Base-by-base conservation (phyloP, 257 asterid species). In the Primulina tabacum region DNA sequence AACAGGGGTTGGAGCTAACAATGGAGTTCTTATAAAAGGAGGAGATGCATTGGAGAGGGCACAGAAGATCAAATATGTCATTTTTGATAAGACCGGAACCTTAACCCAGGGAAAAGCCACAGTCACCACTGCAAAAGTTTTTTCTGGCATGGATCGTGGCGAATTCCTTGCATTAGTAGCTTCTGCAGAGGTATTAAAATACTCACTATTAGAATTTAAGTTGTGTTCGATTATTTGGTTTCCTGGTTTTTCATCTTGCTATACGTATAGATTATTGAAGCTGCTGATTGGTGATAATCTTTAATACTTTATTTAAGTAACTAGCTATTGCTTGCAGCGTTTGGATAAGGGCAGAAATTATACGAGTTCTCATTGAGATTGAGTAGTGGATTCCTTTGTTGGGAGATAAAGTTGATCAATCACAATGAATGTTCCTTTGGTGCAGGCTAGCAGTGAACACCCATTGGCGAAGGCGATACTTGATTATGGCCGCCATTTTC, bases 1-100 rank as follows among this genome's bases (percentile, higher is more conserved):
- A 59, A 91, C 99, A 10, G 97, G 99, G 14, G 98, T 94, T 72
- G 99, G 99, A 75, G 99, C 99, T 72, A 85, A 84, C 78, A 92
- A 94, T 73, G 98, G 99, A 21, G 99, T 94, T 75, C 92, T 94
- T 52, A 91, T 94, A 70, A 94, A 94, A 83, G 99, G 98, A 34
- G 99, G 99, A 79, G 96, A 91, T 75, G 99, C 99, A 58, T 75
- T 94, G 85, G 99, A 94, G 80, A 88, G 83, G 79, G 98, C 99
- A 50, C 93, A 91, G 74, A 91, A 91, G 83, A 84, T 91, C 71
- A 82, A 86, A 74, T 74, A 86, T 82, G 97, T 91, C 67, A 75
- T 94, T 78, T 91, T 94, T 80, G 99, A 94, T 68, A 94, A 94
- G 80, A 94, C 99, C 40, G 99, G 99, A 65, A 94, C 99, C 59